These are phyloP conservation scores for Tephrocybe sp. DNA, from an alignment of 768 basidiomycete genomes.

Conservation along the genomic window DNA sequence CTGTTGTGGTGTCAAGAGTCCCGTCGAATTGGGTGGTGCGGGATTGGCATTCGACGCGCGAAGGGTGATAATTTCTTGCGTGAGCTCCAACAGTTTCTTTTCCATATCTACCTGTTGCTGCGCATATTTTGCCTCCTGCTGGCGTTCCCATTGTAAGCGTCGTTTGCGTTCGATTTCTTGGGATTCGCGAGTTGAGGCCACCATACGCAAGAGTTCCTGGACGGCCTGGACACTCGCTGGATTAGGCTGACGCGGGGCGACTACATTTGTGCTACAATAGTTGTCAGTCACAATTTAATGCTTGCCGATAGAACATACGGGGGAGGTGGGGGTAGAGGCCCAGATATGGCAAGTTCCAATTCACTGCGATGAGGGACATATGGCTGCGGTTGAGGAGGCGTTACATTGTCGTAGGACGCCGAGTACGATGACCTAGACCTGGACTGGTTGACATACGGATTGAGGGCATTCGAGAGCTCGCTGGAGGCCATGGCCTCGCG, in stretches of 20 bases:
- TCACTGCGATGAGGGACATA: constrained; percentile 63
- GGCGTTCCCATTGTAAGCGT: constrained; percentile 65
- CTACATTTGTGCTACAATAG: constrained; percentile 7
- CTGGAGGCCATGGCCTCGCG: constrained; percentile 58
- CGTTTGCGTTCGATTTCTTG: constrained; percentile 62
- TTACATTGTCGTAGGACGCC: constrained; percentile 27
- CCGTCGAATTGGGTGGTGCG: constrained; percentile 14
- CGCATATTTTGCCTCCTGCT: constrained; percentile 60
- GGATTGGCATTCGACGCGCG: constrained; percentile 36
- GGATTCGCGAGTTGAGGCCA: constrained; percentile 56
- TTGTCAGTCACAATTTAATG: background rate
- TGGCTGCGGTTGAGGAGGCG: constrained; percentile 30
- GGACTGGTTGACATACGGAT: constrained; percentile 57
- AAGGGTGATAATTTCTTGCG: constrained; percentile 49
- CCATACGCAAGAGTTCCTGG: constrained; percentile 59
- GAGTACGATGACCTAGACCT: constrained; percentile 30
- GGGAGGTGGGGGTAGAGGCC: constrained; percentile 36
- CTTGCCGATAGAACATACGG: constrained; percentile 25
- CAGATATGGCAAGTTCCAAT: constrained; percentile 59
- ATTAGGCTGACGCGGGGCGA: constrained; percentile 30
- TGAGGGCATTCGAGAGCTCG: constrained; percentile 79
- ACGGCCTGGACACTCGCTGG: constrained; percentile 44
- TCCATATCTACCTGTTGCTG: constrained; percentile 63
- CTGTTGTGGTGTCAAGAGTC: constrained; percentile 31
- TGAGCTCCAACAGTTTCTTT: constrained; percentile 52